Conservation (phyloP, 768 basidiomycete genomes). For the Hydnomerulius pinastri region DNA sequence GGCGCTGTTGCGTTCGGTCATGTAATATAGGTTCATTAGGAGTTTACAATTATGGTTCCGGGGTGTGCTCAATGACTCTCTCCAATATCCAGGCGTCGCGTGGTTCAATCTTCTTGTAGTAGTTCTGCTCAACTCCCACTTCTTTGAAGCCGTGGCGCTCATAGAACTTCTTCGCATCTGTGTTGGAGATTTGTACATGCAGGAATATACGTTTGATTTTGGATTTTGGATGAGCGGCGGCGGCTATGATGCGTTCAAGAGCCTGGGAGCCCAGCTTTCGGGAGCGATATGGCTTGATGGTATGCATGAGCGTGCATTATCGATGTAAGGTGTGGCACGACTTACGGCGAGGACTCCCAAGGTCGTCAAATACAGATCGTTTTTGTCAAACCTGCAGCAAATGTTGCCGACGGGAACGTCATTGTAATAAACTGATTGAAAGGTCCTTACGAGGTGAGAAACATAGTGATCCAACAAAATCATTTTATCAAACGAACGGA, state of each 20-base stretch:
- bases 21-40: slow-evolving; percentile 27
- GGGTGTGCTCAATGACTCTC: slow-evolving; percentile 43
- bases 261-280: slow-evolving; percentile 73
- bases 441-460: slow-evolving; percentile 27
- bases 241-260: slow-evolving; percentile 70
- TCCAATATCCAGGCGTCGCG: slow-evolving; percentile 88
- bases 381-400: slow-evolving; percentile 80
- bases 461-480: slow-evolving; percentile 5
- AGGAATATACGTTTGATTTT: slow-evolving; percentile 74
- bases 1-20: slow-evolving; percentile 11
- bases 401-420: slow-evolving; percentile 90
- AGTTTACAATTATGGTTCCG: slow-evolving; percentile 24
- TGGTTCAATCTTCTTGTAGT: slow-evolving; percentile 89
- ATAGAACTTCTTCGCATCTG: slow-evolving; percentile 77
- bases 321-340: slow-evolving; percentile 16
- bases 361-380: slow-evolving; percentile 78
- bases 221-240: slow-evolving; percentile 56
- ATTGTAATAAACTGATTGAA: slow-evolving; percentile 79
- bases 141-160: slow-evolving; percentile 81
- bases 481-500: slow-evolving; percentile 42
- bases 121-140: slow-evolving; percentile 63
- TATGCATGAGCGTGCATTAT: slow-evolving; percentile 16
- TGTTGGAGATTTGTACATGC: slow-evolving; percentile 86
- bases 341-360: slow-evolving; percentile 88
- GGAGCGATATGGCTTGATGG: no score